Percentiles rank a stretch among this genome's conserved stretches.
phyloP scores from a whole-genome alignment of 2,329 filamentous ascomycete species.

The Fusarium keratoplasticum region DNA sequence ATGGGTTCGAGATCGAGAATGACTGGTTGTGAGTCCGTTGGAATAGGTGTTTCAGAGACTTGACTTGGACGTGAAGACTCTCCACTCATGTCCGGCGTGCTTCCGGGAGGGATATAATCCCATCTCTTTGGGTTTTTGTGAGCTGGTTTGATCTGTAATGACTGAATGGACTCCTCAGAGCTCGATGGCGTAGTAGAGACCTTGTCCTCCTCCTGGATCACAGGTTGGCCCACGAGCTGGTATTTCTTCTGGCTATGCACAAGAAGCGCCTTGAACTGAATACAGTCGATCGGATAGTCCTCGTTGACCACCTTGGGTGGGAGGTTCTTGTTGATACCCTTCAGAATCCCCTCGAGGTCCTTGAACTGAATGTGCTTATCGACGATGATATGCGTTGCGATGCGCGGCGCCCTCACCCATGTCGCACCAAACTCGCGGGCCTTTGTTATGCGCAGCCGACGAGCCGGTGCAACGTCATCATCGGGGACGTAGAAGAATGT shows the following conservation, averaged over 20 bases:
- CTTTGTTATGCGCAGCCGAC: conserved; percentile 79
- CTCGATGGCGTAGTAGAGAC: conserved; percentile 1
- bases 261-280: conserved; percentile 67
- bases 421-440: conserved; percentile 79
- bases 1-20: conserved; percentile 36
- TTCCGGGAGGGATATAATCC: conserved; percentile 52
- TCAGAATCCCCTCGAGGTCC: conserved; percentile 67
- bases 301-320: conserved; percentile 72
- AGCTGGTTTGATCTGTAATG: conserved; percentile 62
- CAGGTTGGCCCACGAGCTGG: conserved; percentile 62
- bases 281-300: conserved; percentile 76
- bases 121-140: conserved; percentile 52
- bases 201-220: background rate
- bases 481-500: conserved; percentile 85
- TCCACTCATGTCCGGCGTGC: conserved; percentile 52
- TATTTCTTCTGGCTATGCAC: conserved; percentile 72
- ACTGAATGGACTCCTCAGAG: conserved; percentile 45
- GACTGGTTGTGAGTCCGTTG: conserved; percentile 43
- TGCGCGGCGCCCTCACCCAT: conserved; percentile 71
- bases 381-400: conserved; percentile 82
- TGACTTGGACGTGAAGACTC: conserved; percentile 45
- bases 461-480: conserved; percentile 74
- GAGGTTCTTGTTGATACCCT: conserved; percentile 27
- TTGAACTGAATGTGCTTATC: conserved; percentile 75
- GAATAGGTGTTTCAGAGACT: conserved; percentile 27